A percentile compares a stretch with the other conserved stretches of the same genome.
Conservation (phyloP, 345 rosid genomes). For the Lepidium sativum region DNA sequence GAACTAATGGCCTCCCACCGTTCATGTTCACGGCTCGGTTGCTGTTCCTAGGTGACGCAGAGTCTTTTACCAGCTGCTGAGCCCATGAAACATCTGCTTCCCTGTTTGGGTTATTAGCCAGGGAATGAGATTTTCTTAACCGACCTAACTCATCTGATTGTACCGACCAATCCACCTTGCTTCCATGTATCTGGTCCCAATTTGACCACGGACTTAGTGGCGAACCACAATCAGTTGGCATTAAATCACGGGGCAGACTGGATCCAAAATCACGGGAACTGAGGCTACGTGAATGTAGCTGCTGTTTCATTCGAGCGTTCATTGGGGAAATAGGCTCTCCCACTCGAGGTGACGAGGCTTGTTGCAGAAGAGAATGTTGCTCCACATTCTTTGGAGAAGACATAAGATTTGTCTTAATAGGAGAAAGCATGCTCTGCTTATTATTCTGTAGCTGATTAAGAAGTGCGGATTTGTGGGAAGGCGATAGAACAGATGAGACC, state of each 20-base stretch:
- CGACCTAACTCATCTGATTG: constrained; percentile 47
- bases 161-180: constrained; percentile 57
- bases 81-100: constrained; percentile 83
- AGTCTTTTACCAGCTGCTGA: constrained; percentile 66
- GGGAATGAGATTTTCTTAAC: constrained; percentile 41
- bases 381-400: constrained; percentile 58
- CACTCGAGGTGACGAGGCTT: constrained; percentile 61
- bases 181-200: constrained; percentile 73
- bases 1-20: constrained; percentile 27
- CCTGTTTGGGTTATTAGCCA: constrained; percentile 42
- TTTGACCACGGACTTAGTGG: constrained; percentile 67
- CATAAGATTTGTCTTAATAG: constrained; percentile 46
- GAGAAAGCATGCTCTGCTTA: constrained; percentile 73
- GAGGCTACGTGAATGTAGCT: constrained; percentile 51
- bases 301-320: constrained; percentile 49
- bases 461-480: constrained; percentile 54
- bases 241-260: constrained; percentile 27
- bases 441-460: constrained; percentile 58
- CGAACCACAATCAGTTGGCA: constrained; percentile 36
- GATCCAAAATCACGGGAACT: constrained; percentile 63
- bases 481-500: constrained; percentile 51
- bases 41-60: constrained; percentile 46
- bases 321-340: constrained; percentile 69
- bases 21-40: constrained; percentile 27
- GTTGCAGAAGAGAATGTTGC: constrained; percentile 42